phyloP scores from a whole-genome alignment of 1,139 yeast genomes.

The Pichia terricola region DNA sequence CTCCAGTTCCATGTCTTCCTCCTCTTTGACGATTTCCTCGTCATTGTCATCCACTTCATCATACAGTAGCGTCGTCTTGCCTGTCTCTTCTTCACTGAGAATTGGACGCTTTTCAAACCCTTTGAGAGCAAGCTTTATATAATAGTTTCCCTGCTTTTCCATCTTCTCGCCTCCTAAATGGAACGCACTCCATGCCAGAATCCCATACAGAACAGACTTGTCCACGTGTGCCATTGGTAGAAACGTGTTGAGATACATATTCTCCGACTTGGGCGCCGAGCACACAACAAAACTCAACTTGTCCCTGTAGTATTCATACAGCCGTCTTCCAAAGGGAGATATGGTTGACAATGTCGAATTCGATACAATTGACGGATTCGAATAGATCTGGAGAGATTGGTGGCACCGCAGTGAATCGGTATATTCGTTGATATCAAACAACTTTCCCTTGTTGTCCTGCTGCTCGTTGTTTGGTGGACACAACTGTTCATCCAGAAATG shows the following conservation, averaged over 20 bases:
- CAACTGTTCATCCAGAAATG: not conserved
- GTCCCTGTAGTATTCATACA: slow-evolving; percentile 60
- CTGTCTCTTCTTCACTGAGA: slow-evolving; percentile 14
- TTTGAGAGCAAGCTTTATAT: slow-evolving; percentile 37
- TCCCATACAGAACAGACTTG: slow-evolving; percentile 56
- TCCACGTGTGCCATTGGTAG: slow-evolving; percentile 69
- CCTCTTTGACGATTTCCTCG: slow-evolving; percentile 14
- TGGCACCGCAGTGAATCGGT: not conserved
- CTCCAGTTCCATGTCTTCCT: not conserved
- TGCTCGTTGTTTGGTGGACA: not conserved
- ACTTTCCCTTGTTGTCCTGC: not conserved
- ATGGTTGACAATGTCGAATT: slow-evolving; percentile 23
- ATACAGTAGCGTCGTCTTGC: slow-evolving; percentile 11
- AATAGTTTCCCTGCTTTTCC: slow-evolving; percentile 34
- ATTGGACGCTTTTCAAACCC: slow-evolving; percentile 30
- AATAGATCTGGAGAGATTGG: slow-evolving; percentile 9
- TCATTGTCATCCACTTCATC: slow-evolving; percentile 17
- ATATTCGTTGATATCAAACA: not conserved
- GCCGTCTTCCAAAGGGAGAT: slow-evolving; percentile 35
- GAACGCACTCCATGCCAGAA: slow-evolving; percentile 73
- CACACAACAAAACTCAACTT: slow-evolving; percentile 50
- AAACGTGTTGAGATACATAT: slow-evolving; percentile 64
- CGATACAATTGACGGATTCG: slow-evolving; percentile 23
- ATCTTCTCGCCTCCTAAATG: slow-evolving; percentile 39
- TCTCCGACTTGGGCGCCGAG: slow-evolving; percentile 56